Evolutionary conservation across 805 yeast genomes (phyloP).

Genomic region (Lachancea mirantina): DNA sequence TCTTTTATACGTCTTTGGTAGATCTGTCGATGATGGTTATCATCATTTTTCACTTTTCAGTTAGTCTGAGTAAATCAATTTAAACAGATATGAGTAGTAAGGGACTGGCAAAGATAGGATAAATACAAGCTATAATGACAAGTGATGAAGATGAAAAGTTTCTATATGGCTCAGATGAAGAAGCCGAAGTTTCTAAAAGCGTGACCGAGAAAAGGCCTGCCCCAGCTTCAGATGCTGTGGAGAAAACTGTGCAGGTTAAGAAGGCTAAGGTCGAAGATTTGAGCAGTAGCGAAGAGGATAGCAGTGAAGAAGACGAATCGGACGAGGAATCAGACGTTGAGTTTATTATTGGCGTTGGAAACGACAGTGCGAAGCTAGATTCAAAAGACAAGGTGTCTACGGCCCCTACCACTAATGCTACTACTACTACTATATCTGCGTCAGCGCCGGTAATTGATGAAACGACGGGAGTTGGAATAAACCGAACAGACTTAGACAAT

Average conservation of each 20-base stretch:
- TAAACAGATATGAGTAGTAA: too few relatives aligned
- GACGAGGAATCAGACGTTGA: constrained; percentile 70
- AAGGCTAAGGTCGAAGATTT: constrained; percentile 17
- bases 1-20: too few relatives aligned
- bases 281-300: constrained; percentile 36
- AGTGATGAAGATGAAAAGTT: constrained; percentile 32
- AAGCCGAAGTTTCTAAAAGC: constrained; percentile 12
- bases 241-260: constrained; percentile 13
- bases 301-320: constrained; percentile 41
- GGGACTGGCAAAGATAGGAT: too few relatives aligned
- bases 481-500: too few relatives aligned
- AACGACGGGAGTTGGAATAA: not conserved
- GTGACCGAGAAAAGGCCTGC: constrained; percentile 4
- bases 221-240: constrained; percentile 1
- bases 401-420: constrained; percentile 14
- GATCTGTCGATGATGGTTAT: too few relatives aligned
- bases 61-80: too few relatives aligned
- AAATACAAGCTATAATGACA: too few relatives aligned
- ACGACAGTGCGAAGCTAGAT: constrained; percentile 23
- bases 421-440: constrained; percentile 16
- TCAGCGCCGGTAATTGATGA: constrained; percentile 7
- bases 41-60: too few relatives aligned
- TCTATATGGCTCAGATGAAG: constrained; percentile 31
- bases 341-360: constrained; percentile 59
- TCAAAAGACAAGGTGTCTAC: constrained; percentile 17